These are phyloP conservation scores for Coemansia sp. DNA, from an alignment of 192 early-diverging fungal genomes.

Conservation along the genomic window DNA sequence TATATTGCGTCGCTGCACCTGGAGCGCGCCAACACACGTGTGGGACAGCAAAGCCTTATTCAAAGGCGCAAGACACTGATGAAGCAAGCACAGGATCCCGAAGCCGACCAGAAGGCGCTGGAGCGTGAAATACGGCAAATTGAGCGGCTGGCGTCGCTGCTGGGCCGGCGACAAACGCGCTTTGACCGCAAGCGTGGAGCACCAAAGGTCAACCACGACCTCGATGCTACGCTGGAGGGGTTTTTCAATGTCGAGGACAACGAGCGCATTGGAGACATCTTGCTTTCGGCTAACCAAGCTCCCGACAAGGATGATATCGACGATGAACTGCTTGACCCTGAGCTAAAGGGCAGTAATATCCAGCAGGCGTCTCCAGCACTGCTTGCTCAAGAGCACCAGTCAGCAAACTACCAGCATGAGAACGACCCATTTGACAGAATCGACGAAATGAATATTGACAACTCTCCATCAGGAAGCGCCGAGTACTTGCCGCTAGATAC, in stretches of 20 bases:
- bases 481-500: conserved; percentile 47
- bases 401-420: conserved; percentile 9
- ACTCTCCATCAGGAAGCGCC: conserved; percentile 35
- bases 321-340: conserved; percentile 13
- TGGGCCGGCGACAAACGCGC: conserved; percentile 44
- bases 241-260: conserved; percentile 44
- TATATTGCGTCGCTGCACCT: conserved; percentile 44
- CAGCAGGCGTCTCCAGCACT: conserved; percentile 23
- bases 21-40: conserved; percentile 41
- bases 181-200: conserved; percentile 29
- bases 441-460: conserved; percentile 36
- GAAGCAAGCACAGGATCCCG: conserved; percentile 44
- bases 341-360: conserved; percentile 39
- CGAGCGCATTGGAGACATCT: conserved; percentile 34
- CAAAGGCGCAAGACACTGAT: conserved; percentile 43
- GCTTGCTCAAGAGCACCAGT: conserved; percentile 28
- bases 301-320: background rate
- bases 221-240: conserved; percentile 38
- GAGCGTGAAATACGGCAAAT: conserved; percentile 47
- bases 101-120: conserved; percentile 45
- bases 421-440: conserved; percentile 48
- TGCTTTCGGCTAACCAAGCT: conserved; percentile 21
- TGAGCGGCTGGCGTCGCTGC: conserved; percentile 43
- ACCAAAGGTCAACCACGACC: conserved; percentile 43
- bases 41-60: conserved; percentile 2